Base-by-base conservation (phyloP, 306 rosid genomes). In the Fagus sylvatica region DNA sequence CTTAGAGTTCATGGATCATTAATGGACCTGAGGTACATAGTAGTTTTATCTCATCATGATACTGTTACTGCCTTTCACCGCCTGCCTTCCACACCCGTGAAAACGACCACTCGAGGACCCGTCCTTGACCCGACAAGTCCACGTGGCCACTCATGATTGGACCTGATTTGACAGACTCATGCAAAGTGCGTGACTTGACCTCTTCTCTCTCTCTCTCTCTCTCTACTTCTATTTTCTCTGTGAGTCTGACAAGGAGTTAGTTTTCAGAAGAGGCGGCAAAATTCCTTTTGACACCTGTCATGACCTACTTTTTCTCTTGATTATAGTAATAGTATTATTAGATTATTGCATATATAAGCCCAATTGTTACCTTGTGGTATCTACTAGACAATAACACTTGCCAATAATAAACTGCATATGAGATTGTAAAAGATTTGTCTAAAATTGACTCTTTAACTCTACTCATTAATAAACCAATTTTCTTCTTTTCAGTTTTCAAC, bases 1-100 rank as follows among this genome's bases (percentile, higher is more conserved):
- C 11, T 22, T 42, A 15, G 39, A 12, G 32, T 41, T 5, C 22
- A 28, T 8, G 59, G 56, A 17, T 15, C 34, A 42, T 22, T 33
- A 6, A n/a, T 55, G 17, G 4, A 53, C 9, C 34, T 32, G 9
- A 64, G 77, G 41, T 61, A 54, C 76, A 78, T 5, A 2, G 19
- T 34, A 32, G 1, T 4, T 1, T 22, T 3, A 39, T 28, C 22
- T 33, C 9, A 30, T 48, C 48, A 42, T 37, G 2, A 41, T 65
- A 34, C 2, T 40, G 30, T 53, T 30, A 79, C 75, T 12, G 81
- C 15, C 59, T 39, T 75, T 75, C 67, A 70, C 69, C 22, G 65
- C 5, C 49, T 33, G 74, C 57, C 42, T 79, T 60, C 71, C 74
- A 72, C 40, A 71, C 74, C 74, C 61, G 36, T 64, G 83, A 79